phyloP scores from a whole-genome alignment of 2,329 filamentous ascomycete genomes.

The Ustulina deusta region DNA sequence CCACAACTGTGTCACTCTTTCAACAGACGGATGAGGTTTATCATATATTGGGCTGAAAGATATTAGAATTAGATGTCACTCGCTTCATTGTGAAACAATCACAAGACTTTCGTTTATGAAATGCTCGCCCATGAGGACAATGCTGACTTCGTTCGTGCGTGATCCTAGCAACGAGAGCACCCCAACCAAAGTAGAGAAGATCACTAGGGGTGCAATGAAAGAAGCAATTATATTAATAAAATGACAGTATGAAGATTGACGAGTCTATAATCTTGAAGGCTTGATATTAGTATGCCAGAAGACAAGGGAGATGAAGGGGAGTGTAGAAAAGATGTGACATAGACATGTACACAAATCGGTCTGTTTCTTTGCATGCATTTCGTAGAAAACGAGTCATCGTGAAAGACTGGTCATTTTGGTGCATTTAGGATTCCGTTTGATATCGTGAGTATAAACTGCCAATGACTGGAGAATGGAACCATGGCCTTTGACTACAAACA shows the following conservation, averaged over 20 bases:
- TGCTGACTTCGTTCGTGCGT: background rate
- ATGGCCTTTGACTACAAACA: background rate
- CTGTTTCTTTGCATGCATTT: background rate
- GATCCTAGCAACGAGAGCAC: background rate
- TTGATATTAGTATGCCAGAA: too few species aligned
- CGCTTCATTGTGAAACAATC: background rate
- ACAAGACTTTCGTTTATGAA: background rate
- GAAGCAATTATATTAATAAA: too few species aligned
- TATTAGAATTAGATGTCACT: background rate
- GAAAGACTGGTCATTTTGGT: too few species aligned
- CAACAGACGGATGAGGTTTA: background rate
- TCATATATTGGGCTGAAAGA: background rate
- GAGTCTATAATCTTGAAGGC: too few species aligned
- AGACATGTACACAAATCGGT: background rate
- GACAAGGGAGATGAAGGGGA: too few species aligned
- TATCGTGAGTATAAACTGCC: background rate
- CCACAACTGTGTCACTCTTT: slow-evolving; percentile 4
- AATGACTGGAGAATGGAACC: background rate
- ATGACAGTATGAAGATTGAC: too few species aligned
- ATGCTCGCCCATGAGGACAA: background rate
- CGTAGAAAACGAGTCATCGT: background rate
- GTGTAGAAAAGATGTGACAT: background rate
- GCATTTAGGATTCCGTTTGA: too few species aligned
- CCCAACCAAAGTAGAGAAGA: too few species aligned
- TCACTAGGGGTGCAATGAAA: too few species aligned